Base-by-base conservation (phyloP, 2,329 filamentous ascomycete species). In the Fusarium buxicola region DNA sequence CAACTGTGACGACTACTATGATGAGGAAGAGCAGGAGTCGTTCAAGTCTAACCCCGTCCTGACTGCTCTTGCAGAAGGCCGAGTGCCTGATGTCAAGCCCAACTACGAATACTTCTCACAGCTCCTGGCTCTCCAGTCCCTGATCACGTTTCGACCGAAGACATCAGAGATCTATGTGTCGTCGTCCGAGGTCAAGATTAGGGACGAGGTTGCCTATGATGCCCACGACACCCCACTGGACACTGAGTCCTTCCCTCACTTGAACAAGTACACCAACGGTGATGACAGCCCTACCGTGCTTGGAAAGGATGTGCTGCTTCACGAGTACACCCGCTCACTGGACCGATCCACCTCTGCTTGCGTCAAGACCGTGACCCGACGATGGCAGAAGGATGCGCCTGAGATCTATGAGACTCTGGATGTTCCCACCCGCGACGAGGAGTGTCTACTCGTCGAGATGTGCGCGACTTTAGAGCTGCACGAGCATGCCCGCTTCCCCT, bases 1-100 rank as follows among this genome's bases (percentile, higher is more conserved):
- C 74, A 89, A 89, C 75, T 84, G 85, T 60, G 86, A 89, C 21
- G 76, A 78, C 60, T 77, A 76, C 66, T 78, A 77, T 55, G 76
- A 78, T 34, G 76, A 78, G 24, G 76, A 78, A 46, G 76, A 78
- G 62, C 76, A 78, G 53, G 76, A 78, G 69, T 88, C 85, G 8
- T 86, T 89, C 78, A 89, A 89, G 75, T 83, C 85, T 55, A 87
- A 89, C 73, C 81, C 85, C 4, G 85, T 88, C n/a, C 77, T 89
- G 58, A 83, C 81, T 54, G 86, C 87, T 8, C 79, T 89, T 30
- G 82, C 86, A 8, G 81, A 88, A 66, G 81, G 81, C 18, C 78
- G 82, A 25, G 78, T 87, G 34, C 85, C 85, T 2, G 81, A 84
- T 25, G 84, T 87, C 66, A 80, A 82, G 65, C 84, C 84, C 43